Conservation (phyloP, 2,329 filamentous ascomycete genomes). For the Neonectria coccinea region DNA sequence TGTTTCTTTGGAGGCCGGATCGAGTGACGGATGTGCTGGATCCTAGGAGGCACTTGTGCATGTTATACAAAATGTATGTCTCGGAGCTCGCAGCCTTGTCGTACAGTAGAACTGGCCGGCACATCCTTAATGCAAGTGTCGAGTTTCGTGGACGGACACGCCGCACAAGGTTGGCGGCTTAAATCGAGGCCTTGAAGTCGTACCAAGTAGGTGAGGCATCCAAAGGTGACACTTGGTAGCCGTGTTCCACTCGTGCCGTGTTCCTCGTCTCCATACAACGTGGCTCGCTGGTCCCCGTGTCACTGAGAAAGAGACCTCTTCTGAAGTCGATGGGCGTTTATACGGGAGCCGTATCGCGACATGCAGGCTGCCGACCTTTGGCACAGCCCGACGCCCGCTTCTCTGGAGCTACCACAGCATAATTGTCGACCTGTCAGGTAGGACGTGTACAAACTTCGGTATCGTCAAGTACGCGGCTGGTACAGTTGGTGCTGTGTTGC, state of each 20-base stretch:
- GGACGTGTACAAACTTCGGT: constrained; percentile 9
- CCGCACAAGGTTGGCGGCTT: constrained; percentile 9
- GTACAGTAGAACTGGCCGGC: constrained; percentile 6
- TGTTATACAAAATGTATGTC: constrained; percentile 10
- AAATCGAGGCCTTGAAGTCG: constrained; percentile 6
- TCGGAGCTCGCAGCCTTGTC: constrained; percentile 9
- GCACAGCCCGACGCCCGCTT: constrained; percentile 12
- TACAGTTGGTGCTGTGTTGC: background rate
- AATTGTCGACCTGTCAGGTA: constrained; percentile 6
- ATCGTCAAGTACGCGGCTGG: background rate
- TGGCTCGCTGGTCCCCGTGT: constrained; percentile 14
- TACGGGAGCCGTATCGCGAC: background rate
- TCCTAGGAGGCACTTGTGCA: background rate
- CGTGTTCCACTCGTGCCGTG: constrained; percentile 19
- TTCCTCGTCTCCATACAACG: constrained; percentile 8
- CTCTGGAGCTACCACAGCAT: constrained; percentile 14
- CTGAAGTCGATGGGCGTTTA: background rate
- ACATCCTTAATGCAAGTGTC: constrained; percentile 19
- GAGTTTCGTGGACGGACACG: constrained; percentile 13
- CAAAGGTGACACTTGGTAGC: constrained; percentile 4
- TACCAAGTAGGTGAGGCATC: constrained; percentile 11
- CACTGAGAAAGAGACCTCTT: constrained; percentile 10
- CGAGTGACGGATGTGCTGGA: background rate
- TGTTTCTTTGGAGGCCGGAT: background rate
- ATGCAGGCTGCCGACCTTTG: constrained; percentile 7